A percentile compares a stretch with the other conserved stretches of the same genome.
These are phyloP conservation scores for Mortierella antarctica DNA, from an alignment of 192 early-diverging fungal genomes.

Conservation along the genomic window DNA sequence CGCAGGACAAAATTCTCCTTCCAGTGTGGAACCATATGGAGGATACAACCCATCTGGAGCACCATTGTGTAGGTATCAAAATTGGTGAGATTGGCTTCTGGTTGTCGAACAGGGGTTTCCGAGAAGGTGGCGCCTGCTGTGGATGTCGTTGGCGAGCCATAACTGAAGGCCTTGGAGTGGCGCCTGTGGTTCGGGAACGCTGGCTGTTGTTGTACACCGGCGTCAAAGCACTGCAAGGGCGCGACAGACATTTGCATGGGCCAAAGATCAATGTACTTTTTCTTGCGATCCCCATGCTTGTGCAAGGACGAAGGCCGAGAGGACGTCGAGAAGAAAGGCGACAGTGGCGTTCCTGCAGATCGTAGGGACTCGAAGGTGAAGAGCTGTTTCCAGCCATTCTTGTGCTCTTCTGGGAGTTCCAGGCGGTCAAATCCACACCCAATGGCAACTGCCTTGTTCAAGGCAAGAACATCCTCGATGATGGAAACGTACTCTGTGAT, in stretches of 20 bases:
- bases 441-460: conserved; percentile 78
- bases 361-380: conserved; percentile 7
- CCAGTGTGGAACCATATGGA: conserved; percentile 79
- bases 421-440: conserved; percentile 71
- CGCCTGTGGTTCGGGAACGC: conserved; percentile 10
- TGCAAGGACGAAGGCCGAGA: conserved; percentile 22
- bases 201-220: background rate
- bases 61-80: conserved; percentile 82
- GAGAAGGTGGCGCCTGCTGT: conserved; percentile 6
- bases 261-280: conserved; percentile 79
- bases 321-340: conserved; percentile 12
- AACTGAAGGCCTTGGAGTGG: conserved; percentile 14
- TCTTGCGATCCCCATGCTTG: conserved; percentile 18
- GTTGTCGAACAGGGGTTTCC: background rate
- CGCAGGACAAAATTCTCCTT: conserved; percentile 67
- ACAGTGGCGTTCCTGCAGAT: background rate
- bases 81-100: conserved; percentile 57
- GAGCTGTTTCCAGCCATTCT: conserved; percentile 13
- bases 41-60: conserved; percentile 77
- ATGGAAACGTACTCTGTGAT: conserved; percentile 73
- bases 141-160: conserved; percentile 1
- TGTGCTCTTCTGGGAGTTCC: conserved; percentile 48
- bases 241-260: conserved; percentile 69
- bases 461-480: conserved; percentile 73
- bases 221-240: conserved; percentile 19